Evolutionary conservation across 2,329 filamentous ascomycete species (phyloP).

Genomic region (Talaromyces sp.): DNA sequence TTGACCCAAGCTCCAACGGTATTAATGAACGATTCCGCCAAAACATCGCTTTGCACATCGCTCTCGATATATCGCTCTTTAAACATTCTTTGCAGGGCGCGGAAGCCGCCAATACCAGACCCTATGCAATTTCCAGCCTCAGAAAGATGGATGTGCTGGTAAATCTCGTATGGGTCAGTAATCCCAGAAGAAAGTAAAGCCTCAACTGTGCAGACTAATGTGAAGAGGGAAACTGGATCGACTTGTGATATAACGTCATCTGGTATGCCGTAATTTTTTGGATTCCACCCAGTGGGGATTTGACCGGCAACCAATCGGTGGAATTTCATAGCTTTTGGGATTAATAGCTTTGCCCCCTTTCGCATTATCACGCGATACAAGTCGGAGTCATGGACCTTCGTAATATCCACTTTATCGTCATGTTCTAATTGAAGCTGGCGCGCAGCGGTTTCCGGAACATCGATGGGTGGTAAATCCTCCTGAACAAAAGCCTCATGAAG

Average conservation of each 20-base stretch:
- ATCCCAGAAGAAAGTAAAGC: slow-evolving; percentile 87
- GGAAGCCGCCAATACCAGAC: slow-evolving; percentile 93
- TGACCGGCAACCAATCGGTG: slow-evolving; percentile 96
- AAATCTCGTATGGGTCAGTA: slow-evolving; percentile 98
- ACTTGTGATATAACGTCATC: slow-evolving; percentile 98
- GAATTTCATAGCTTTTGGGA: slow-evolving; percentile 94
- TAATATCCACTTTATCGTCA: slow-evolving; percentile 94
- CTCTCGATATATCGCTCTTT: slow-evolving; percentile 94
- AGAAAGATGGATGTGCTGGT: slow-evolving; percentile 97
- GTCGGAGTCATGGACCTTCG: slow-evolving; percentile 86
- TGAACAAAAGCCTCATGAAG: slow-evolving; percentile 96
- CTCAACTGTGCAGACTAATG: slow-evolving; percentile 89
- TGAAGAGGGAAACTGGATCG: slow-evolving; percentile 90
- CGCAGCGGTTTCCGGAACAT: slow-evolving; percentile 93
- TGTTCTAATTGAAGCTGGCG: slow-evolving; percentile 96
- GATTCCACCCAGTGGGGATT: slow-evolving; percentile 90
- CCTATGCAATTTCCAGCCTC: slow-evolving; percentile 97
- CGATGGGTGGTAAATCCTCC: slow-evolving; percentile 94
- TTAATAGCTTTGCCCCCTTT: slow-evolving; percentile 91
- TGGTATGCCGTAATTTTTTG: slow-evolving; percentile 90
- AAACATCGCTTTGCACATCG: slow-evolving; percentile 95
- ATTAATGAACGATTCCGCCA: slow-evolving; percentile 95
- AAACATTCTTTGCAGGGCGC: slow-evolving; percentile 93
- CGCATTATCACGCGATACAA: slow-evolving; percentile 91
- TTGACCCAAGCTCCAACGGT: slow-evolving; percentile 99